Evolutionary conservation across 2,329 filamentous ascomycete species (phyloP).

Genomic region (Colletotrichum sp.): DNA sequence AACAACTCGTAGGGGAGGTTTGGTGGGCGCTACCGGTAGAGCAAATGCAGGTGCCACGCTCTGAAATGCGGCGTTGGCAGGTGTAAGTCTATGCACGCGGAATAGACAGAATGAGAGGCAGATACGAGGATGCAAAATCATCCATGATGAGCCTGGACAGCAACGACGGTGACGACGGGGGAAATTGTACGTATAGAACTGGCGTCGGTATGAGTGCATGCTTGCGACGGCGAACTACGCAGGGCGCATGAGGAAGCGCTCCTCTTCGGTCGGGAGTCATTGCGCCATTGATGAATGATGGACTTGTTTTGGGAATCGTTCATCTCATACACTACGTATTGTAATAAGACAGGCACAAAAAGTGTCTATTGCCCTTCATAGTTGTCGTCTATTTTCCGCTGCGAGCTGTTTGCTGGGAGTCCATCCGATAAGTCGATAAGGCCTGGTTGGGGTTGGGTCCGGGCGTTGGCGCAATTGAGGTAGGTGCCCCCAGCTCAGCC

Average conservation of each 20-base stretch:
- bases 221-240: conserved; percentile 14
- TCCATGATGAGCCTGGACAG: background rate
- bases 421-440: conserved; percentile 17
- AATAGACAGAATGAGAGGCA: conserved; percentile 4
- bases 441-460: background rate
- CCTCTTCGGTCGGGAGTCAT: conserved; percentile 2
- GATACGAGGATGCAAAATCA: background rate
- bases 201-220: conserved; percentile 9
- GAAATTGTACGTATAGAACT: conserved; percentile 16
- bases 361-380: background rate
- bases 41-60: background rate
- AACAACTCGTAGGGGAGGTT: conserved; percentile 49
- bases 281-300: conserved; percentile 15
- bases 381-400: background rate
- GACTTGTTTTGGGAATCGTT: conserved; percentile 13
- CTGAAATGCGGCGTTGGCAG: background rate
- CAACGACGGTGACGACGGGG: background rate
- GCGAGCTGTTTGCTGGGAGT: background rate
- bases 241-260: conserved; percentile 9
- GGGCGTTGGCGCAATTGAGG: conserved; percentile 1
- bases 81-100: conserved; percentile 13
- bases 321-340: conserved; percentile 15
- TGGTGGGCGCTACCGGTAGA: background rate
- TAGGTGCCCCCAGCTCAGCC: conserved; percentile 10
- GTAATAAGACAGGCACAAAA: conserved; percentile 13